Evolutionary conservation across 2,329 filamentous ascomycete species (phyloP).

Genomic region (Diaporthe amygdali): DNA sequence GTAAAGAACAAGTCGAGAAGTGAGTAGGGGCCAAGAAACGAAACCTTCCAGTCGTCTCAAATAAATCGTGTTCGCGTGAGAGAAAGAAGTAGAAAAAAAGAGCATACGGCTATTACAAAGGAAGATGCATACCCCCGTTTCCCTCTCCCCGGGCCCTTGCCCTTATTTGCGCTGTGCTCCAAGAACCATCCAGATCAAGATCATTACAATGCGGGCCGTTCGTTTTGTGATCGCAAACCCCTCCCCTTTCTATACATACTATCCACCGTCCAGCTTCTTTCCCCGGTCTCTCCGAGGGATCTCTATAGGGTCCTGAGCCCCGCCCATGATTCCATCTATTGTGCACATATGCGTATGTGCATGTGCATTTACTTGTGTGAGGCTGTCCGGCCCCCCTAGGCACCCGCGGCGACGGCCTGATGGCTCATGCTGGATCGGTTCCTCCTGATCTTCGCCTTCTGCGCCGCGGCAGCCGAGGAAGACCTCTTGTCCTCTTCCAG

Average conservation of each 20-base stretch:
- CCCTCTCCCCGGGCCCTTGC: too few relatives aligned
- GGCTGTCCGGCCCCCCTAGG: background rate
- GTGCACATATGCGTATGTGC: background rate
- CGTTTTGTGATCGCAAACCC: background rate
- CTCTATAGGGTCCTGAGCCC: background rate
- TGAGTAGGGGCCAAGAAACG: too few relatives aligned
- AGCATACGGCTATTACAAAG: conserved; percentile 8
- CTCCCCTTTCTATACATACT: too few relatives aligned
- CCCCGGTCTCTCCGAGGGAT: background rate
- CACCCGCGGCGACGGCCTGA: conserved; percentile 21
- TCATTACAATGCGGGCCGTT: conserved; percentile 3
- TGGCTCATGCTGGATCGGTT: conserved; percentile 20
- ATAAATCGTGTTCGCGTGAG: conserved; percentile 12
- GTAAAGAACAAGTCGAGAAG: background rate
- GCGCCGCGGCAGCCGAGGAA: background rate
- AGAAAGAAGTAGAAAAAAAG: background rate
- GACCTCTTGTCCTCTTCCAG: conserved; percentile 28
- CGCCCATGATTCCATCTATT: background rate
- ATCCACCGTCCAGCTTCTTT: background rate
- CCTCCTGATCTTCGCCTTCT: conserved; percentile 26
- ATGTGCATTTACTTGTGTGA: too few relatives aligned
- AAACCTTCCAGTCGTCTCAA: background rate
- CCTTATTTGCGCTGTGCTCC: background rate
- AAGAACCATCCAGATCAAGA: background rate
- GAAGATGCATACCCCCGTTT: background rate